A percentile compares a stretch with the other conserved stretches of the same genome.
phyloP scores from a whole-genome alignment of 345 rosid genomes.

The Ceriops zippeliana region DNA sequence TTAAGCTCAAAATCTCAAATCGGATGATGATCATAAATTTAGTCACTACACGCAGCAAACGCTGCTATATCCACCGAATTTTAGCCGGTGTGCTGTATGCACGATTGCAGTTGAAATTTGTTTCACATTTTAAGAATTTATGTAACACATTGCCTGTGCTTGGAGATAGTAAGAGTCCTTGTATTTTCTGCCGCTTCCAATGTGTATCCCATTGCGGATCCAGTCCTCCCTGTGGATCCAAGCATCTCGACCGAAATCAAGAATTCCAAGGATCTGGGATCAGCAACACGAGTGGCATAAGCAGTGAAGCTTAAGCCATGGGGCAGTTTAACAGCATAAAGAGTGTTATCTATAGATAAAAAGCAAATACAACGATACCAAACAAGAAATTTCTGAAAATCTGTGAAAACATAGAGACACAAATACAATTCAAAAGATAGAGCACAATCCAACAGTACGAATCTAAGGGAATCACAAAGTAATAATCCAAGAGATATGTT shows the following conservation, averaged over 20 bases:
- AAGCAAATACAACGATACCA: background rate
- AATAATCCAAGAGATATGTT: no score
- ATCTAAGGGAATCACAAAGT: background rate
- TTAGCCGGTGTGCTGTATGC: no score
- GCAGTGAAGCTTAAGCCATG: background rate
- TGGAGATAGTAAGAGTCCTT: conserved; percentile 81
- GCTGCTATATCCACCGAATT: no score
- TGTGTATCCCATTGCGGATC: conserved; percentile 73
- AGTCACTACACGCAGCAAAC: no score
- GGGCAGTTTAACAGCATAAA: background rate
- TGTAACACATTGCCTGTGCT: conserved; percentile 79
- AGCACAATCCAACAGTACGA: background rate
- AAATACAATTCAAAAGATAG: background rate
- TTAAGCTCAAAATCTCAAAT: no score
- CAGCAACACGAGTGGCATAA: background rate
- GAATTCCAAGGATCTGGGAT: conserved; percentile 63
- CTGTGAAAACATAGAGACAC: background rate
- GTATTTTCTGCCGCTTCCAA: conserved; percentile 77
- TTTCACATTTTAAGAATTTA: conserved; percentile 34
- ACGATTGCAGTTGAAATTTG: no score
- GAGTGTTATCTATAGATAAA: background rate
- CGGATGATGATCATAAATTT: no score
- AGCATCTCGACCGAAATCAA: conserved; percentile 85
- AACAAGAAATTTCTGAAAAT: background rate
- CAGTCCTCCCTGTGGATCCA: conserved; percentile 87